Percentiles rank a stretch among this genome's conserved stretches.
Conservation (phyloP, 1,284 basidiomycete species). For the Serendipita sp. region DNA sequence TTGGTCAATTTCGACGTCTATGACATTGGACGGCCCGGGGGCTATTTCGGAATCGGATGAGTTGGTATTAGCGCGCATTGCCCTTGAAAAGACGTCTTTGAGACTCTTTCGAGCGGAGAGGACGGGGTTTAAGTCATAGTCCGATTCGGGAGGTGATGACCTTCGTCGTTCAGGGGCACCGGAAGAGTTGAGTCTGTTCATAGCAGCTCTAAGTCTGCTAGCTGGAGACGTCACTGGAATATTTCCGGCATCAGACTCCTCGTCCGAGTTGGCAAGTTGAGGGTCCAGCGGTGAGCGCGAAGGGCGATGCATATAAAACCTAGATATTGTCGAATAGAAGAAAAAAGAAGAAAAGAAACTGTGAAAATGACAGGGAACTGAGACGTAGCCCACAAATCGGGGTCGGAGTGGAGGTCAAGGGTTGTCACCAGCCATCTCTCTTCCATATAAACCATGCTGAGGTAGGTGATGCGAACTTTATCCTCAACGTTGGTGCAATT, state of each 20-base stretch:
- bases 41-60: not conserved
- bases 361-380: not conserved
- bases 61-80: not conserved
- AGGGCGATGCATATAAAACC: not conserved
- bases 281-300: not conserved
- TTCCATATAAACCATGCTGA: not conserved
- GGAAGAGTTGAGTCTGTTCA: not conserved
- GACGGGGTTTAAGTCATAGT: slow-evolving; percentile 5
- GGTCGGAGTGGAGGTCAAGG: not conserved
- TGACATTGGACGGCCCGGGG: not conserved
- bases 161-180: not conserved
- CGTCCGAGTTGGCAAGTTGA: not conserved
- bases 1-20: not conserved
- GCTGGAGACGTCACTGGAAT: not conserved
- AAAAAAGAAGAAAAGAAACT: not conserved
- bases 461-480: not conserved
- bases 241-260: not conserved
- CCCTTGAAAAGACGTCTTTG: slow-evolving; percentile 2
- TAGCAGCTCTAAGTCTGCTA: slow-evolving; percentile 2
- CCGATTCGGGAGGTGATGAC: not conserved
- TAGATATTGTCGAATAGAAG: not conserved
- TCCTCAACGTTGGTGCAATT: not conserved
- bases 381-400: not conserved
- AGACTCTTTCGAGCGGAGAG: slow-evolving; percentile 2
- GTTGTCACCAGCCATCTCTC: not conserved